A percentile compares a stretch with the other conserved stretches of the same genome.
These are phyloP conservation scores for Microstegium vimineum DNA, from an alignment of 176 grass and related monocot species.

Conservation along the genomic window DNA sequence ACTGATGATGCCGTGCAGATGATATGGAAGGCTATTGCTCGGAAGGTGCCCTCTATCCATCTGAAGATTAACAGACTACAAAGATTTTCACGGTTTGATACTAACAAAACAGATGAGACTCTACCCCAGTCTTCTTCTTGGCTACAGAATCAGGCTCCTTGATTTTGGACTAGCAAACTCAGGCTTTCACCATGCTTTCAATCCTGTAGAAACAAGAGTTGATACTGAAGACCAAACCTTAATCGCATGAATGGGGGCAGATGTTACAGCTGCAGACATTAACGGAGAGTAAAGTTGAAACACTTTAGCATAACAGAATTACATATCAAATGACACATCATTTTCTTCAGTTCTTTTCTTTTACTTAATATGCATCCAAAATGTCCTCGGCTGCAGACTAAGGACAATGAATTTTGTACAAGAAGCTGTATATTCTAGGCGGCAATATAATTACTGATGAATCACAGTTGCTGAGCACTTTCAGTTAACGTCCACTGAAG, in stretches of 20 bases:
- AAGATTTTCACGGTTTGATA: constrained; percentile 45
- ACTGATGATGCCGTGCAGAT: constrained; percentile 63
- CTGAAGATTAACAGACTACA: constrained; percentile 52
- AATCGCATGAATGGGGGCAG: not conserved
- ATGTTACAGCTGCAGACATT: not conserved
- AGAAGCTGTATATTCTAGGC: constrained; percentile 49
- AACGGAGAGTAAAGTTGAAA: constrained; percentile 22
- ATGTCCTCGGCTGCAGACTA: constrained; percentile 14
- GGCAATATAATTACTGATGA: constrained; percentile 4
- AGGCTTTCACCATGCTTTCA: not conserved
- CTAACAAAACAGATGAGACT: constrained; percentile 28
- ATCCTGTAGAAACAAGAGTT: not conserved
- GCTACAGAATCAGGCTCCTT: constrained; percentile 33
- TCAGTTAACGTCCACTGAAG: not conserved
- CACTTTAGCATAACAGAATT: constrained; percentile 16
- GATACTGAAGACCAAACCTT: constrained; percentile 4
- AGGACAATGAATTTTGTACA: constrained; percentile 42
- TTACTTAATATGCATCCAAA: not conserved
- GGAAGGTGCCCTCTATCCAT: constrained; percentile 50
- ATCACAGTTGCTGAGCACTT: not conserved
- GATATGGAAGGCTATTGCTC: constrained; percentile 71
- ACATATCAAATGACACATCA: not conserved
- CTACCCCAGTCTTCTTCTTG: constrained; percentile 27
- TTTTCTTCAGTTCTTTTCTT: not conserved
- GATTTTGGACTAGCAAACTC: constrained; percentile 20